Conservation (phyloP, 345 rosid species). For the Brassica napus region DNA sequence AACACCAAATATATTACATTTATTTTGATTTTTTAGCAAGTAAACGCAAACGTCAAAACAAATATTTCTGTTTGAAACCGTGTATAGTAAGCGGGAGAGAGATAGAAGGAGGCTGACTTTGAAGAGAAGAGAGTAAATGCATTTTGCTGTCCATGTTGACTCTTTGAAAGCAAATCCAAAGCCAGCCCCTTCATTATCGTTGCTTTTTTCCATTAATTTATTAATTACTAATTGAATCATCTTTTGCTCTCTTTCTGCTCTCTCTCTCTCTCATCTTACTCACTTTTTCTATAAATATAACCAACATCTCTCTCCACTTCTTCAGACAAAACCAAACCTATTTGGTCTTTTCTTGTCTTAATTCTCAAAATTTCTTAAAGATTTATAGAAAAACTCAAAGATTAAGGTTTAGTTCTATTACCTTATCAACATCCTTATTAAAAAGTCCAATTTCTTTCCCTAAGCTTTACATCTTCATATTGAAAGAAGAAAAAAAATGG, state of each 20-base stretch:
- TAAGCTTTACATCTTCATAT: slow-evolving; percentile 3
- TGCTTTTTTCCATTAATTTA: slow-evolving; percentile 31
- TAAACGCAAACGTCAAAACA: slow-evolving; percentile 20
- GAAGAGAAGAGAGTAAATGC: slow-evolving; percentile 66
- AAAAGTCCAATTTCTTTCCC: background rate
- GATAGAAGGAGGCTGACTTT: slow-evolving; percentile 55
- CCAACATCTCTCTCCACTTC: slow-evolving; percentile 43
- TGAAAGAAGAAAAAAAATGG: slow-evolving; percentile 43
- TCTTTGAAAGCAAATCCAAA: slow-evolving; percentile 42
- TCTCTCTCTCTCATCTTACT: slow-evolving; percentile 17
- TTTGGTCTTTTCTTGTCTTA: slow-evolving; percentile 26
- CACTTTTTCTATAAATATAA: slow-evolving; percentile 40
- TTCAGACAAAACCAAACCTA: slow-evolving; percentile 25
- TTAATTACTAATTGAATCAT: slow-evolving; percentile 29
- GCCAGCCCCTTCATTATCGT: slow-evolving; percentile 43
- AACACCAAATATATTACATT: background rate
- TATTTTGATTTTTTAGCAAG: background rate
- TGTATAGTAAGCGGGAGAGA: slow-evolving; percentile 25
- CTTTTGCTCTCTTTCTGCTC: slow-evolving; percentile 7
- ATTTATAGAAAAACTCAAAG: background rate
- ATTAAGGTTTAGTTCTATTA: background rate
- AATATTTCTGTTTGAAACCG: slow-evolving; percentile 34
- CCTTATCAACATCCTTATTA: background rate
- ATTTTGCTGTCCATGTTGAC: slow-evolving; percentile 66
- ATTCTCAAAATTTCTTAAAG: slow-evolving; percentile 11